These are phyloP conservation scores for Leccinum solheimii DNA, from an alignment of 1,284 basidiomycete species.

Conservation along the genomic window DNA sequence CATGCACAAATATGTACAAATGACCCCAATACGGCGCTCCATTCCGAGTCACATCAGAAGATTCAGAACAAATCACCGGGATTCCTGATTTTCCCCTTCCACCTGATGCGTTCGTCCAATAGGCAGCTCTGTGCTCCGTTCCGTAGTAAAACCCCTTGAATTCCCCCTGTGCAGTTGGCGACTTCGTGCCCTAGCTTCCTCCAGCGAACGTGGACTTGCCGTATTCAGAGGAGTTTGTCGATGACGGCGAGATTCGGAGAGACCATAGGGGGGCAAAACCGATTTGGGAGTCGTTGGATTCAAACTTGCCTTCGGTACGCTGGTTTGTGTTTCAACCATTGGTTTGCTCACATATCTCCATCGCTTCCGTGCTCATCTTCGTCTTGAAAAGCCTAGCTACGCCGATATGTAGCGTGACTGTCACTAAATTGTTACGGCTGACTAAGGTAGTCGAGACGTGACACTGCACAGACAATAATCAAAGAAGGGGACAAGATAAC, in stretches of 20 bases:
- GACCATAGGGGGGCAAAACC: slow-evolving; percentile 15
- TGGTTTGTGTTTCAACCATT: background rate
- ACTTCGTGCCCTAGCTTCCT: slow-evolving; percentile 15
- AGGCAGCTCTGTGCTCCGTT: background rate
- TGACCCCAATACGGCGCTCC: background rate
- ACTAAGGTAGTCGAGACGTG: too few relatives aligned
- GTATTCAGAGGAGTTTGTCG: slow-evolving; percentile 11
- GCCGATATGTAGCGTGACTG: too few relatives aligned
- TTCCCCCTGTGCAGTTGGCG: background rate
- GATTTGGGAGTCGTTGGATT: slow-evolving; percentile 19
- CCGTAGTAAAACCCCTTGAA: slow-evolving; percentile 4
- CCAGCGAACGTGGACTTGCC: slow-evolving; percentile 8
- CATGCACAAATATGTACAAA: background rate
- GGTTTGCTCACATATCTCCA: too few relatives aligned
- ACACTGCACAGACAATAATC: too few relatives aligned
- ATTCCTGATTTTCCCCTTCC: too few relatives aligned
- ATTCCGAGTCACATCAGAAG: too few relatives aligned
- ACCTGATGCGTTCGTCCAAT: background rate
- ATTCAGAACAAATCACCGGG: too few relatives aligned
- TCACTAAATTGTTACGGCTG: too few relatives aligned
- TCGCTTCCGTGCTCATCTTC: too few relatives aligned
- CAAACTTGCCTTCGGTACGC: slow-evolving; percentile 16
- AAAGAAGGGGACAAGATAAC: too few relatives aligned
- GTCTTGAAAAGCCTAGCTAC: too few relatives aligned
- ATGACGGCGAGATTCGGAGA: slow-evolving; percentile 1